Evolutionary conservation across 2,329 filamentous ascomycete species (phyloP), one percentile per base, ranked within the genome.

Genomic region (Aureobasidium lini): DNA sequence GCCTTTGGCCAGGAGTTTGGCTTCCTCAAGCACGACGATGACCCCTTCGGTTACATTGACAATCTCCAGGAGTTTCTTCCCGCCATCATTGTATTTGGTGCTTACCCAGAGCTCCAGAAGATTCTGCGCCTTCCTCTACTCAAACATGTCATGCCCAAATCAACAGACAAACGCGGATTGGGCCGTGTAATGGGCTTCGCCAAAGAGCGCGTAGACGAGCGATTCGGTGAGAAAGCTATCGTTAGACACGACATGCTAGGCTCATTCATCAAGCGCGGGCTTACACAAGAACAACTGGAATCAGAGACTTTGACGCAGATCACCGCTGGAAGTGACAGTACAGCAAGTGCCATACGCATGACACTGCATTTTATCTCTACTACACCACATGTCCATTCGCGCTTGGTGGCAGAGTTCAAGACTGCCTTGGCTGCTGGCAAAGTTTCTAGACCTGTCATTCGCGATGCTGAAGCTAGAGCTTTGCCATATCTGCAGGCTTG

Each of bases 291-390:
- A 15, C 67, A 78, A 64, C 72, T 69, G 60, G 78, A 70, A 67
- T 75, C 69, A 62, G 77, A 79, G 62, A 74, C 72, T 0, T 62
- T 77, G 4, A 70, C 76, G 11, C 75, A 78, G 60, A 77, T 79
- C 42, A 72, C 82, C 5, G 82, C 81, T 4, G 83, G 82, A 4
- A 81, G 80, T 0, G 82, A 85, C 61, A 84, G 81, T 0, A 82
- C 81, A 0, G 80, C 83, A 0, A 81, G 79, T 0, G 76, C 76
- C 1, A 76, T 85, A 9, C 77, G 82, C 2, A 72, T 77, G 39
- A 81, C 77, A 1, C 63, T 84, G 58, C 74, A 84, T 23, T 76
- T 81, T 65, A 67, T 84, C 59, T 75, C 79, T 23, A 80, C 76
- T n/a, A 78, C 75, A 28, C 78, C 79, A 0, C 71, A 71, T 1